Evolutionary conservation across 2,329 filamentous ascomycete genomes (phyloP).

Genomic region (Periglandula ipomoeae): DNA sequence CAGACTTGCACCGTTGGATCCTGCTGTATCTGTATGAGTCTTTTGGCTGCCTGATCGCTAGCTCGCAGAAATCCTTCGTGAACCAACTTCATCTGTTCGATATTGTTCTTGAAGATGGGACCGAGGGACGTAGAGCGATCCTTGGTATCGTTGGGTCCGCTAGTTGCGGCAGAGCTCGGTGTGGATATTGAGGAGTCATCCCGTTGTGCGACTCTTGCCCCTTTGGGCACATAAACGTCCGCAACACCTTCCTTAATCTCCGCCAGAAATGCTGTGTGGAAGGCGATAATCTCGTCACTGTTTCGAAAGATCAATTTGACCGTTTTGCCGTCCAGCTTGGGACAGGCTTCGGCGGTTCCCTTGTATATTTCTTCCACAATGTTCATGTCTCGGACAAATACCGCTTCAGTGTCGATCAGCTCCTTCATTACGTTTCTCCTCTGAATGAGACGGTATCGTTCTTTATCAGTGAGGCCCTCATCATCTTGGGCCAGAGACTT

Average conservation of each 20-base stretch:
- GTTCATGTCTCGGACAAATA: constrained; percentile 91
- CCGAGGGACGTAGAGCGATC: constrained; percentile 46
- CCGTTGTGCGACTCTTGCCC: constrained; percentile 31
- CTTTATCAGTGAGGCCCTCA: constrained; percentile 38
- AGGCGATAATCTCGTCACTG: constrained; percentile 79
- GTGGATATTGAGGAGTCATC: constrained; percentile 34
- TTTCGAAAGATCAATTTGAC: constrained; percentile 90
- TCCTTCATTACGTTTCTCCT: constrained; percentile 84
- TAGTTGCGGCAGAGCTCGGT: constrained; percentile 26
- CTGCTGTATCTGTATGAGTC: constrained; percentile 52
- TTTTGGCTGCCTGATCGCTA: constrained; percentile 53
- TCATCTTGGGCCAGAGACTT: constrained; percentile 27
- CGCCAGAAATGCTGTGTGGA: constrained; percentile 71
- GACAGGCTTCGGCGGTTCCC: constrained; percentile 75
- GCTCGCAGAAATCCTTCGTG: constrained; percentile 56
- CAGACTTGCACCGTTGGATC: constrained; percentile 65
- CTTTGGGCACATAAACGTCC: constrained; percentile 65
- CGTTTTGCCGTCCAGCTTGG: constrained; percentile 72
- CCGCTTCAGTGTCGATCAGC: constrained; percentile 83
- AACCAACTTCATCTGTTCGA: constrained; percentile 50
- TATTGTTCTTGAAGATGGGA: constrained; percentile 44
- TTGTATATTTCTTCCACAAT: constrained; percentile 98
- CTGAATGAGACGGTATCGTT: constrained; percentile 65
- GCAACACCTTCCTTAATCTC: constrained; percentile 72
- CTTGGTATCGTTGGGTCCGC: constrained; percentile 39